Base-by-base conservation (phyloP, 192 early-diverging fungal species). In the Coemansia sp. region DNA sequence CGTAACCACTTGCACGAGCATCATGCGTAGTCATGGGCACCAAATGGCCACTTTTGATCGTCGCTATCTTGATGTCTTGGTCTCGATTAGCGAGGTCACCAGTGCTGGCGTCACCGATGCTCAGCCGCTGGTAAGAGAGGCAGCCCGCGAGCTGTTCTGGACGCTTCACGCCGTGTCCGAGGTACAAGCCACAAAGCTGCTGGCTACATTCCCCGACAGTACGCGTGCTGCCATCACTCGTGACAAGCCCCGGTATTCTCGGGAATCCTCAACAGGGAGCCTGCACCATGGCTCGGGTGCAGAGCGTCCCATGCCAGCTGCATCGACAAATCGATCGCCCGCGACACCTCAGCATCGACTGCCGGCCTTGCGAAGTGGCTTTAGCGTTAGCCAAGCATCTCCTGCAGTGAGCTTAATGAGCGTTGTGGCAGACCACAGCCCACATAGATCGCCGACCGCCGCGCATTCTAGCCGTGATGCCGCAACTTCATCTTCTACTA, bases 81-180 rank as follows among this genome's bases (percentile, higher is more conserved):
- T 53, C 3, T 24, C 19, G 1, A 41, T 79, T 26, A 46, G 37
- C 11, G 67, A 60, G 2, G 50, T 75, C 24, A 22, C 39, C 10
- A 63, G 50, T 24, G 24, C 43, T 8, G 72, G 61, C n/a, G 44
- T 75, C n/a, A 53, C 39, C 3, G 78, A 80, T 44, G 67, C 78
- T 4, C 68, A 70, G 58, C 78, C 78, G 18, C 50, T 62, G 0
- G 78, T 75, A 18, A 43, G 78, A 24, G 78, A 74, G 46, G 35
- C 60, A 18, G 53, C 72, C 35, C 71, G 78, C 8, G 65, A 80
- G 58, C 48, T 80, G 52, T 74, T 71, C 53, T 80, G 78, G 78
- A 65, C 67, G 58, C 52, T 80, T 38, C 39, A 79, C 53, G 33
- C 27, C 0, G 60, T 62, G 7, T 69, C 70, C 8, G 67, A 39